Evolutionary conservation across 2,329 filamentous ascomycete genomes (phyloP).

Genomic region (Coniella lustricola): DNA sequence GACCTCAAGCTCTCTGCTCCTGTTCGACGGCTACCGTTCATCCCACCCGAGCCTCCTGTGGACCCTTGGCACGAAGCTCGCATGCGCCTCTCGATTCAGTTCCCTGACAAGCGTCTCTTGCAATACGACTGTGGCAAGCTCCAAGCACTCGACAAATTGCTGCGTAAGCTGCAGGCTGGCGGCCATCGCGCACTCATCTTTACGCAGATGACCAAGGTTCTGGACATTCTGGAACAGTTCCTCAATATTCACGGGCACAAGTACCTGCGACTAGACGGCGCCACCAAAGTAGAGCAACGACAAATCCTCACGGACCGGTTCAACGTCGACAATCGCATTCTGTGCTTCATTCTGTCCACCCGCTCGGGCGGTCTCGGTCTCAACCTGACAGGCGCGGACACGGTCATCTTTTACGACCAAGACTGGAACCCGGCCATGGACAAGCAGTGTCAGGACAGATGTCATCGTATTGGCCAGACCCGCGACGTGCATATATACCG

Average conservation of each 20-base stretch:
- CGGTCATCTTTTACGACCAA: conserved; percentile 97
- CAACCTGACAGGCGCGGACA: conserved; percentile 93
- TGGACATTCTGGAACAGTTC: conserved; percentile 96
- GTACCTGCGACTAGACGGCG: conserved; percentile 92
- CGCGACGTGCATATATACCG: conserved; percentile 97
- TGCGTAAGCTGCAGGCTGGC: conserved; percentile 79
- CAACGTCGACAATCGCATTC: conserved; percentile 86
- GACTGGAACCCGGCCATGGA: conserved; percentile 99
- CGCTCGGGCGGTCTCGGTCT: conserved; percentile 91
- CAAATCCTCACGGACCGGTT: conserved; percentile 95
- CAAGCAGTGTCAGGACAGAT: conserved; percentile 96
- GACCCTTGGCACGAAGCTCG: conserved; percentile 93
- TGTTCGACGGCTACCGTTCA: conserved; percentile 48
- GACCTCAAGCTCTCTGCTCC: conserved; percentile 52
- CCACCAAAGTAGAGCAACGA: conserved; percentile 90
- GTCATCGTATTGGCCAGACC: conserved; percentile 94
- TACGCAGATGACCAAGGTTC: conserved; percentile 97
- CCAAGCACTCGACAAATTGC: conserved; percentile 77
- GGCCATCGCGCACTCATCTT: conserved; percentile 96
- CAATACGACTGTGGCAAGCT: conserved; percentile 98
- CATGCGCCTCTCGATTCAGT: conserved; percentile 89
- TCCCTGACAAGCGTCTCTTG: conserved; percentile 90
- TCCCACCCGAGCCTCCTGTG: conserved; percentile 46
- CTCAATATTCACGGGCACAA: conserved; percentile 97
- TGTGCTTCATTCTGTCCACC: conserved; percentile 92